phyloP scores from a whole-genome alignment of 2,329 filamentous ascomycete species.

The Teratosphaeria viscida region DNA sequence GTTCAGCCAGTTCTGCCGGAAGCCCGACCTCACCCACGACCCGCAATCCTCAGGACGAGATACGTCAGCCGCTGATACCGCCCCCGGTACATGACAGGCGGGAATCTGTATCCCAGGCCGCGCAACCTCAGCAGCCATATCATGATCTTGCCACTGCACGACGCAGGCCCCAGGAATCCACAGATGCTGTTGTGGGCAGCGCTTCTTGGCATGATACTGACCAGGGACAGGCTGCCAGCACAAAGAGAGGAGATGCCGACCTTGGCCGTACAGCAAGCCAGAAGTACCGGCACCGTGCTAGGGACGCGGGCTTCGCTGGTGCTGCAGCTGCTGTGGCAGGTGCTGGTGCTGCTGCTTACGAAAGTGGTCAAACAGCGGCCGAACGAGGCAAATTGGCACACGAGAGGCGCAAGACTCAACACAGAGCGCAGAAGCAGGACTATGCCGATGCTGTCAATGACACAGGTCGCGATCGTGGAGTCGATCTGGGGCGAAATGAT shows the following conservation, averaged over 20 bases:
- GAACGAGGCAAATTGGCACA: constrained; percentile 23
- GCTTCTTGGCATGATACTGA: not conserved
- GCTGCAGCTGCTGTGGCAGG: constrained; percentile 18
- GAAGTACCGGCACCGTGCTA: constrained; percentile 17
- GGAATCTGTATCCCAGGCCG: not conserved
- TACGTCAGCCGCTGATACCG: not conserved
- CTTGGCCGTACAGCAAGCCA: constrained; percentile 5
- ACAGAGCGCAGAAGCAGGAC: constrained; percentile 2
- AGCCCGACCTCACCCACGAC: not conserved
- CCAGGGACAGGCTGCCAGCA: not conserved
- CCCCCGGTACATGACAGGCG: not conserved
- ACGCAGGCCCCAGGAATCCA: not conserved
- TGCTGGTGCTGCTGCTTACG: constrained; percentile 1
- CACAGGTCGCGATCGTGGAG: constrained; percentile 12
- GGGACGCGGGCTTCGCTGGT: constrained; percentile 24
- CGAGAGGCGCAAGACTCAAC: constrained; percentile 18
- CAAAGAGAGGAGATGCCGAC: not conserved
- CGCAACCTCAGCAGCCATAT: not conserved
- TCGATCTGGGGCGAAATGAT: constrained; percentile 18
- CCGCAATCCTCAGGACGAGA: not conserved
- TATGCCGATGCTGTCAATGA: constrained; percentile 10
- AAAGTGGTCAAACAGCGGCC: constrained; percentile 6
- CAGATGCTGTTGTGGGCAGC: not conserved
- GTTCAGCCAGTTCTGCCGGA: not conserved
- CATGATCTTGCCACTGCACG: not conserved